phyloP scores from a whole-genome alignment of 495 filamentous ascomycete genomes.

The Pseudoneurospora amorphoporcata region DNA sequence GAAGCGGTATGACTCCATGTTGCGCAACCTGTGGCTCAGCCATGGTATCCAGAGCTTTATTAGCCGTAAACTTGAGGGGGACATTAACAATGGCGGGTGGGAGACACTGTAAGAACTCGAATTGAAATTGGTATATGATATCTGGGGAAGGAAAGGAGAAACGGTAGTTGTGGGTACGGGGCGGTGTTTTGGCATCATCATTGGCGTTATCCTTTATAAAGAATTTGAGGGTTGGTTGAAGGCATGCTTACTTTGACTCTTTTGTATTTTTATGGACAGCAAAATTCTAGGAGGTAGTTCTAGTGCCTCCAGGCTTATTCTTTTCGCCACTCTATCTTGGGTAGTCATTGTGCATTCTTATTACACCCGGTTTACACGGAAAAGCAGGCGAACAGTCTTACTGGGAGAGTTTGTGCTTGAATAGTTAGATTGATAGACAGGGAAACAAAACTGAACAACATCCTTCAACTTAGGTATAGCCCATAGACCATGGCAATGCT shows the following conservation, averaged over 20 bases:
- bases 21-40: slow-evolving; percentile 77
- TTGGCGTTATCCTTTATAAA: neutral
- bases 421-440: neutral
- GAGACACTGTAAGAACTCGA: slow-evolving; percentile 57
- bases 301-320: neutral
- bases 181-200: neutral
- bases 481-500: neutral
- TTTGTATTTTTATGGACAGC: neutral
- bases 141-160: neutral
- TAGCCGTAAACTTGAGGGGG: slow-evolving; percentile 77
- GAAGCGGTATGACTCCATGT: slow-evolving; percentile 79
- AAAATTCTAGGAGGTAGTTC: neutral
- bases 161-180: neutral
- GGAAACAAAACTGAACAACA: neutral
- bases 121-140: neutral
- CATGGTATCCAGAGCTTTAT: slow-evolving; percentile 85
- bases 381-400: neutral
- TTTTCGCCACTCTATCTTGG: neutral
- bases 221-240: neutral
- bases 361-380: neutral
- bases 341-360: neutral
- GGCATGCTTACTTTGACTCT: neutral
- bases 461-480: neutral
- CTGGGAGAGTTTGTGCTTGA: neutral
- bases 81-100: slow-evolving; percentile 96